Base-by-base conservation (phyloP, 371 early-diverging fungal genomes). In the Mucor racemosus region DNA sequence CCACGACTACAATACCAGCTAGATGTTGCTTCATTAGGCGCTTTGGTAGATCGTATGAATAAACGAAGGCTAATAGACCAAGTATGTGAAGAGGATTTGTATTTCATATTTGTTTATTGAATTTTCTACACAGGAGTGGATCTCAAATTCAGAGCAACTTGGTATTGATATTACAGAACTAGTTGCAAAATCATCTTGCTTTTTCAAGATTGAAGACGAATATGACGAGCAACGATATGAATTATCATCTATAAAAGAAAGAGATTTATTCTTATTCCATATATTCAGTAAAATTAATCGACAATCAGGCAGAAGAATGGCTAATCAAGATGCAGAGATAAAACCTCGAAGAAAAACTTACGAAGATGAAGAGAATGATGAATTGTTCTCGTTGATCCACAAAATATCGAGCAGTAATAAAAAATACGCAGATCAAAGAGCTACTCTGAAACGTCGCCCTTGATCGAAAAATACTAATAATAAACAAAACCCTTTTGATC, bases 21-120 rank as follows among this genome's bases (percentile, higher is more conserved):
- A 38, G 69, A 76, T 10, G 39, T 48, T 13, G 69, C 67, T 42
- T 59, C 72, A 0, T 56, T 72, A 8, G 48, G 48, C 35, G 68
- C 58, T 14, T 41, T 73, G 7, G 56, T 73, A 14, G 68, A 71
- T 58, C 62, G 62, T 10, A 68, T 68, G 41, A 71, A 76, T 39
- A 73, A 69, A 53, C 68, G 71, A 19, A 54, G 73, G 35, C 55
- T 76, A 33, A 60, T 56, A 40, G 64, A 69, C 68, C 76, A 76
- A 66, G 76, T 67, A 74, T 21, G 41, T 41, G 26, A 39, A 26
- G 7, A 19, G n/a, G 5, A 14, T 39, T 17, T 38, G 9, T 39
- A 10, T 19, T 39, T 17, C 19, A 50, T 21, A 26, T 50, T 9
- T 19, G 21, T 50, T 17, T 3, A 50, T 38, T 17, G 38, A 58